These are phyloP conservation scores for Rhynchospora pubera DNA, from an alignment of 176 grass and related monocot genomes.

Conservation along the genomic window DNA sequence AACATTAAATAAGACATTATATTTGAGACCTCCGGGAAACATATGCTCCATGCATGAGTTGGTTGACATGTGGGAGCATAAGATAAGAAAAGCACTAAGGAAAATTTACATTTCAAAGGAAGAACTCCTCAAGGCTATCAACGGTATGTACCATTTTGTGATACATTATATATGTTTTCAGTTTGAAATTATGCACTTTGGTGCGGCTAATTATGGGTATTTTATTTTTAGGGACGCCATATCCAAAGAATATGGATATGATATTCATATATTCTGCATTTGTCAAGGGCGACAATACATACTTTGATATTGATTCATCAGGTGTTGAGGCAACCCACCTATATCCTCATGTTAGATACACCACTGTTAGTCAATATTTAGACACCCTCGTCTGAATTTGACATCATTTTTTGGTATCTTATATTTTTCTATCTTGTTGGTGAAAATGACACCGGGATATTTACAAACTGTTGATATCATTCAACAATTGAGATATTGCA, in stretches of 20 bases:
- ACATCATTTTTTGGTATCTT: conserved; percentile 12
- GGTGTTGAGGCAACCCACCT: conserved; percentile 52
- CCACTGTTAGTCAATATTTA: conserved; percentile 54
- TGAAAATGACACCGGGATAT: too few relatives aligned
- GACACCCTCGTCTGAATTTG: conserved; percentile 49
- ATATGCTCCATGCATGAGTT: conserved; percentile 67
- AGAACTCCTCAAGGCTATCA: conserved; percentile 59
- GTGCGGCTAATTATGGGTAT: conserved; percentile 4
- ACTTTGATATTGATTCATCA: conserved; percentile 53
- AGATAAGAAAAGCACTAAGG: conserved; percentile 47
- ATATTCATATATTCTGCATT: conserved; percentile 90
- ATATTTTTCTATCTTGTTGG: not conserved
- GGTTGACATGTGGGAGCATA: conserved; percentile 64
- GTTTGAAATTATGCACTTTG: not conserved
- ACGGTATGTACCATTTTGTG: conserved; percentile 48
- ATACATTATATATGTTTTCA: too few relatives aligned
- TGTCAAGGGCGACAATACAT: conserved; percentile 80
- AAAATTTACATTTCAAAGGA: conserved; percentile 51
- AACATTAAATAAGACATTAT: conserved; percentile 71
- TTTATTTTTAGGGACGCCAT: conserved; percentile 50
- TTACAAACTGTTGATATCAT: too few relatives aligned
- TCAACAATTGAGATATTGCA: too few relatives aligned
- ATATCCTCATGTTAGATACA: conserved; percentile 65
- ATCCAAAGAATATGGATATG: conserved; percentile 61
- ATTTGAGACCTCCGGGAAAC: conserved; percentile 70